These are phyloP conservation scores for Chlorella ohadii DNA, from an alignment of 139 green algal genomes.

Conservation along the genomic window DNA sequence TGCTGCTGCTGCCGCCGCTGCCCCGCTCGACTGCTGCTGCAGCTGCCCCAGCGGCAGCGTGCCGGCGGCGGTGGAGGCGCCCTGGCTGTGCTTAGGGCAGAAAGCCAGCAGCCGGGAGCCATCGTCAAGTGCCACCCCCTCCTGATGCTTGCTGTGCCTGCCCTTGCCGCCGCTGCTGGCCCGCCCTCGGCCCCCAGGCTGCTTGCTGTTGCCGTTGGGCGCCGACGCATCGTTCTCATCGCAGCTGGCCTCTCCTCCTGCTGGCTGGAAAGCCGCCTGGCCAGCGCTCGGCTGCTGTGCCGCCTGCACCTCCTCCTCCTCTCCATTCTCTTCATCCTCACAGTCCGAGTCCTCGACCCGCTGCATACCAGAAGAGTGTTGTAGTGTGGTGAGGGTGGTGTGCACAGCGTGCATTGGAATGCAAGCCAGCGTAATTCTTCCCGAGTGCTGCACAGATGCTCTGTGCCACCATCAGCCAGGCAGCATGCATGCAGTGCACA, in stretches of 20 bases:
- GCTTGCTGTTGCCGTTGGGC: slow-evolving; percentile 16
- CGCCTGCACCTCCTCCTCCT: slow-evolving; percentile 1
- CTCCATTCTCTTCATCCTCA: slow-evolving; percentile 40
- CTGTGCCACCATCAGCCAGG: no score
- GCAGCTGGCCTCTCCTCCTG: not conserved
- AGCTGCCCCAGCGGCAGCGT: not conserved
- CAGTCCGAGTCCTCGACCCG: slow-evolving; percentile 18
- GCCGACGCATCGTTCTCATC: slow-evolving; percentile 36
- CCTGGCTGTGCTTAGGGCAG: slow-evolving; percentile 60
- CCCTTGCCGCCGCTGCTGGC: not conserved
- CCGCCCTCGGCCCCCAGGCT: not conserved
- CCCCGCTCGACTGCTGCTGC: not conserved
- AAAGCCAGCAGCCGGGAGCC: slow-evolving; percentile 55
- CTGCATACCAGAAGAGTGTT: not conserved
- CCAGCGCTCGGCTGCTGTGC: not conserved
- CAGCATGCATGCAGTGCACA: no score
- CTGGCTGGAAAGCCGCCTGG: not conserved
- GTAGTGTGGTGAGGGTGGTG: no score
- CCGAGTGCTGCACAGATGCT: no score
- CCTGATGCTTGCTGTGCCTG: not conserved
- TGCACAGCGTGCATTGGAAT: no score
- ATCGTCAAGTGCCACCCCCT: not conserved
- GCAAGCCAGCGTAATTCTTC: no score
- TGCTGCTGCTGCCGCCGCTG: not conserved
- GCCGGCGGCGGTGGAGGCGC: not conserved